Conservation (phyloP, 1,139 yeast species). For the Nadsonia commutata region DNA sequence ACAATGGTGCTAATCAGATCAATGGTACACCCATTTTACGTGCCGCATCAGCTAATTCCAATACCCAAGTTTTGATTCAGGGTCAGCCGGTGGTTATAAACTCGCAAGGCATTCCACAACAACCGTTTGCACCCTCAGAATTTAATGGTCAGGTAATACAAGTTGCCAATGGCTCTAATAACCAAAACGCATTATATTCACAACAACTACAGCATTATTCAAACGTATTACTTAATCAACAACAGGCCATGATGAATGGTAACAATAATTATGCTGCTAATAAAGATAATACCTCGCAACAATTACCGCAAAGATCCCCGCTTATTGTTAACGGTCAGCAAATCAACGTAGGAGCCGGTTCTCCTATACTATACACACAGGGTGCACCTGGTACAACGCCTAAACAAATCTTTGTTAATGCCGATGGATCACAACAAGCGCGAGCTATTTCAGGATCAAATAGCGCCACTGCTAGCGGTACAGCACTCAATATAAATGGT, state of each 20-base stretch:
- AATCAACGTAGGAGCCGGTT: not conserved
- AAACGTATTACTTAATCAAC: conserved; percentile 14
- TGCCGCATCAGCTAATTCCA: not conserved
- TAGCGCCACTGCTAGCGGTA: not conserved
- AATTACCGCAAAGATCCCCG: not conserved
- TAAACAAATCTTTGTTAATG: conserved; percentile 2
- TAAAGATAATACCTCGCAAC: not conserved
- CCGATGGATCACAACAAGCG: conserved; percentile 4
- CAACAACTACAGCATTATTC: conserved; percentile 18
- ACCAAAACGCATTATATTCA: conserved; percentile 3
- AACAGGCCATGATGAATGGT: conserved; percentile 16
- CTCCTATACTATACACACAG: not conserved
- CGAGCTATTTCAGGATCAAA: conserved; percentile 1
- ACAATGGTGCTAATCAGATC: conserved; percentile 19
- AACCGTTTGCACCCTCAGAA: conserved; percentile 4
- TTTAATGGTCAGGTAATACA: conserved; percentile 17
- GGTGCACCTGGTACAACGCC: conserved; percentile 7
- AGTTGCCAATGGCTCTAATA: conserved; percentile 12
- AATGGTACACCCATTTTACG: not conserved
- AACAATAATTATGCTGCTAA: conserved; percentile 8
- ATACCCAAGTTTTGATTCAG: conserved; percentile 1
- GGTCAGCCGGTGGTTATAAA: conserved; percentile 10
- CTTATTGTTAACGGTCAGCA: not conserved
- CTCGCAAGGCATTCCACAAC: conserved; percentile 9
- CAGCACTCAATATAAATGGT: conserved; percentile 9